These are phyloP conservation scores for Sphagnum tenellum DNA, from an alignment of 225 moss, liverwort and hornwort genomes.

Conservation along the genomic window DNA sequence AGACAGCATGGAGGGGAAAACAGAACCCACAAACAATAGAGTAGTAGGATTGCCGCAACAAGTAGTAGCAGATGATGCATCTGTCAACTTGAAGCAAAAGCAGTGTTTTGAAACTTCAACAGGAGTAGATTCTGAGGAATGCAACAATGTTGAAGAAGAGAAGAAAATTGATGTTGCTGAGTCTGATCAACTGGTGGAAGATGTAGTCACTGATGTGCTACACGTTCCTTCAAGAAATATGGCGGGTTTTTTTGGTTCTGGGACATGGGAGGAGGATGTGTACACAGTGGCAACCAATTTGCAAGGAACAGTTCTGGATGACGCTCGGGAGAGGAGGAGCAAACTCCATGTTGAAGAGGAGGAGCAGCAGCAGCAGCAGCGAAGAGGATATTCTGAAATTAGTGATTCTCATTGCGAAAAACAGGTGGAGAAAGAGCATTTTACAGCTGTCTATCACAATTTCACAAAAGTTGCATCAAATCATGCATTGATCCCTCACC, in stretches of 20 bases:
- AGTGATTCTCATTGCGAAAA: slow-evolving; percentile 4
- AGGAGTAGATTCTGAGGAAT: neutral
- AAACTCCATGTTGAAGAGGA: neutral
- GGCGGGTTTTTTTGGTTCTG: slow-evolving; percentile 3
- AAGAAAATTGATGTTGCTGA: neutral
- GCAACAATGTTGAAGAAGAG: neutral
- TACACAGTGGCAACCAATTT: too few relatives aligned
- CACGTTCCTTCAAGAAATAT: slow-evolving; percentile 1
- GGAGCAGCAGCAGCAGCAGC: neutral
- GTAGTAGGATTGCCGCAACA: neutral
- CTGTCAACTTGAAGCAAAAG: too few relatives aligned
- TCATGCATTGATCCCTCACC: slow-evolving; percentile 17
- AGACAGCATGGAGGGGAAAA: neutral
- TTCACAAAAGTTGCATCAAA: slow-evolving; percentile 13
- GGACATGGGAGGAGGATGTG: slow-evolving; percentile 2
- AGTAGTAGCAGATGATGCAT: neutral
- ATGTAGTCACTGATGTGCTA: neutral
- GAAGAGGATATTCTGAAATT: neutral
- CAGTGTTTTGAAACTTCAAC: neutral
- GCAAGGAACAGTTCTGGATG: too few relatives aligned
- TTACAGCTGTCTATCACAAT: slow-evolving; percentile 19
- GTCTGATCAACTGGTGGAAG: slow-evolving; percentile 4
- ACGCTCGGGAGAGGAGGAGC: neutral
- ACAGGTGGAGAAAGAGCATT: slow-evolving; percentile 9
- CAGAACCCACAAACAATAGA: neutral